phyloP scores from a whole-genome alignment of 2,329 filamentous ascomycete species.

The Xylaria sp. region DNA sequence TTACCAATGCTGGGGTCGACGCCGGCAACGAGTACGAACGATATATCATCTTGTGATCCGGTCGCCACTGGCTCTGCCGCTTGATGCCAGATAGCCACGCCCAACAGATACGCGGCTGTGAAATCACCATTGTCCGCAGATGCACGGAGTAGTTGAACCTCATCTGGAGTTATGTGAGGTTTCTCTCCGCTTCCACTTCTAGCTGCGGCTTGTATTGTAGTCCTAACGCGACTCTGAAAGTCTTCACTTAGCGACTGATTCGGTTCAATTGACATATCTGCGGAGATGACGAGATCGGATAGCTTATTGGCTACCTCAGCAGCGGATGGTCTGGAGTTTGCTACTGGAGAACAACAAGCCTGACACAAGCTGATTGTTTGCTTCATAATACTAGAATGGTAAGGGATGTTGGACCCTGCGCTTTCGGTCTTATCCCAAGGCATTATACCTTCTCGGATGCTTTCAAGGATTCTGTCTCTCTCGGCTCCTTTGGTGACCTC shows the following conservation, averaged over 20 bases:
- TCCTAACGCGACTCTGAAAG: neutral
- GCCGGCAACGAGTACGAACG: neutral
- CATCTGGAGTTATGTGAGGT: neutral
- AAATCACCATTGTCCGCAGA: neutral
- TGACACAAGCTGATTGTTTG: neutral
- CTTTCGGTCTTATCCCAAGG: neutral
- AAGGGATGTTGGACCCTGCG: neutral
- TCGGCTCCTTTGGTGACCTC: neutral
- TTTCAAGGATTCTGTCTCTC: neutral
- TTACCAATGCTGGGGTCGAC: neutral
- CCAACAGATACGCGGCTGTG: neutral
- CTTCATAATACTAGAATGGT: neutral
- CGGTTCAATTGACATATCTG: neutral
- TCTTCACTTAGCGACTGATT: conserved; percentile 1
- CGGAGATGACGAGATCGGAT: neutral
- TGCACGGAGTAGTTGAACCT: neutral
- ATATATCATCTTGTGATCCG: neutral
- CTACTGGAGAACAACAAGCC: neutral
- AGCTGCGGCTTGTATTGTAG: neutral
- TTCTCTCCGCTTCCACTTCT: neutral
- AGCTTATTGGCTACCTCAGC: conserved; percentile 2
- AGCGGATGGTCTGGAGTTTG: neutral
- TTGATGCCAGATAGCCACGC: neutral
- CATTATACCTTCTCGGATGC: neutral
- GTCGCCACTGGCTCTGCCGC: neutral